Evolutionary conservation across 225 moss, liverwort and hornwort genomes (phyloP), one percentile per base, ranked within the genome.

Genomic region (Bryum argenteum): DNA sequence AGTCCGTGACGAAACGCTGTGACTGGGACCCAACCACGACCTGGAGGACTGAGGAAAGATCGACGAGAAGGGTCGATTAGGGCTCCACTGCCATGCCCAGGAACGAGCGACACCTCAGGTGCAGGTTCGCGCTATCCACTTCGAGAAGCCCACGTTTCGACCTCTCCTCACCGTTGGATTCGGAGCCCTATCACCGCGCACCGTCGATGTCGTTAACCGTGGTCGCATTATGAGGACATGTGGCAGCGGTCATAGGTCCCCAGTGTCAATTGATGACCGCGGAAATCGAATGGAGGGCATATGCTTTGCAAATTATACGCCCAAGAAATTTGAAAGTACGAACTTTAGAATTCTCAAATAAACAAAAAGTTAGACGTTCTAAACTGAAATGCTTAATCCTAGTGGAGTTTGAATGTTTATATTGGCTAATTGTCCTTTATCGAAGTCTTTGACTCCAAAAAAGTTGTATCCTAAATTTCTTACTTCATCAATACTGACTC

Each of bases 71-170:
- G 3, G 50, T 58, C 58, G 58, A 20, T 58, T 65, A 71, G 77
- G 77, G 77, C 11, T 71, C 41, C 19, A 1, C 37, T 63, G 47
- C 70, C 76, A 76, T 57, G 39, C 63, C 64, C 70, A 71, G 50
- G 41, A 11, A 57, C 65, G 5, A 61, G 51, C 1, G 16, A 17
- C 4, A 23, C 8, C 11, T 19, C 11, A 10, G 1, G 23, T n/a
- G 22, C 1, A 10, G 23, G 37, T 50, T 64, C 65, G 48, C 39
- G 23, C 65, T 77, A 77, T 77, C 65, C 77, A 65, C 38, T 64
- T 71, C 64, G 40, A 13, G 18, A 40, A 40, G 71, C 0, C 0
- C 24, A 51, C 45, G 71, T 58, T 4, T n/a, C 8, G 33, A 50
- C 24, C 11, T 8, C 5, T 14, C 58, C 11, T 0, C 41, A 41